These are phyloP conservation scores for Larix kaempferi DNA, from an alignment of 75 land plant genomes.

Conservation along the genomic window DNA sequence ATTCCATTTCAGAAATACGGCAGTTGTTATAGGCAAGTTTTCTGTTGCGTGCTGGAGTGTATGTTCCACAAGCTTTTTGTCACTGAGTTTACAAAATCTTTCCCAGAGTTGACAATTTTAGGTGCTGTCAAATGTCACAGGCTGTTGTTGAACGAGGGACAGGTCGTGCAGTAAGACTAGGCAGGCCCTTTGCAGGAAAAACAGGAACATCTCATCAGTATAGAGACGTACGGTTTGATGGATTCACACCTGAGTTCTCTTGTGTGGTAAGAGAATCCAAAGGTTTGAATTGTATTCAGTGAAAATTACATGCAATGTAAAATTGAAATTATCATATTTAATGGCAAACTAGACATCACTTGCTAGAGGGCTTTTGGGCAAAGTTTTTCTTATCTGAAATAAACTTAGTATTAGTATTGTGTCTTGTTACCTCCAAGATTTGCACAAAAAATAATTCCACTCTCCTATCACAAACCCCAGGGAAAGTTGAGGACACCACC, in stretches of 20 bases:
- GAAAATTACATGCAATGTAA: not conserved
- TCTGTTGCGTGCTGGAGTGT: not conserved
- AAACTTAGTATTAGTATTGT: no score
- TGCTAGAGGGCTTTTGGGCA: not conserved
- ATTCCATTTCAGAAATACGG: slow-evolving; percentile 33
- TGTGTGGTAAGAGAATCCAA: slow-evolving; percentile 28
- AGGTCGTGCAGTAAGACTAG: slow-evolving; percentile 31
- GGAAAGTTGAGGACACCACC: no score
- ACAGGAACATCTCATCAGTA: slow-evolving; percentile 43
- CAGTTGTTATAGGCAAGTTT: slow-evolving; percentile 30
- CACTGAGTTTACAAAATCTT: not conserved
- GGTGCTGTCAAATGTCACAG: slow-evolving; percentile 31
- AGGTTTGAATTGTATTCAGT: not conserved
- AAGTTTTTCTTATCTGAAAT: no score
- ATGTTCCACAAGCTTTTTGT: not conserved
- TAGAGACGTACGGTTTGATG: slow-evolving; percentile 48
- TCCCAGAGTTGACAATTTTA: slow-evolving; percentile 14
- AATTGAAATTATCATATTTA: not conserved
- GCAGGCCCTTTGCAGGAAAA: slow-evolving; percentile 43
- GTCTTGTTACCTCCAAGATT: no score
- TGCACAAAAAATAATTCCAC: no score
- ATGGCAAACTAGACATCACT: not conserved
- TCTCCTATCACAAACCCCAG: no score
- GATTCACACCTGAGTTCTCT: slow-evolving; percentile 37
- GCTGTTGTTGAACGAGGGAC: slow-evolving; percentile 38